Base-by-base conservation (phyloP, 306 rosid genomes). In the Rosa chinensis region DNA sequence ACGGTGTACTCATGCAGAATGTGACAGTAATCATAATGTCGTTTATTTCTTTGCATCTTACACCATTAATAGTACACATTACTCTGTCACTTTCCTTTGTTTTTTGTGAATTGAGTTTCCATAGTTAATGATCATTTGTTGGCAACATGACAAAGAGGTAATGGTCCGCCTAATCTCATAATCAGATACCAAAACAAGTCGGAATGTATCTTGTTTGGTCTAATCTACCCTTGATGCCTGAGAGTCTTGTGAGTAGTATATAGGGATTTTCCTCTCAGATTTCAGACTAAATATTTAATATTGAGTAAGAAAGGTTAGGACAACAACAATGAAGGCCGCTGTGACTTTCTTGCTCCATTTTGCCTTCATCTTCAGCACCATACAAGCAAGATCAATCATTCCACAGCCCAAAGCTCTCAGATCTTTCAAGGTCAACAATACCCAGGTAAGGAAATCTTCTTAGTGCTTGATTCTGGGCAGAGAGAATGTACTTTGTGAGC, bases 361-460 rank as follows among this genome's bases (percentile, higher is more conserved):
- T 4, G 58, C 64, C 75, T 21, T 85, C 79, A 7, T 87, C 75
- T 43, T 74, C 73, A 44, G 78, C 77, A 75, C 80, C 78, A 79
- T 87, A 10, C 80, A 58, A n/a, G 84, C 89, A 70, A 69, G 48
- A 1, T 83, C 88, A 48, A 18, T 68, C 64, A 20, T 77, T 20
- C 66, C 74, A 21, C 86, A 48, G 50, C 89, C 89, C 39, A 86
- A 83, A n/a, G 23, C 89, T 59, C 85, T 72, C 45, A 21, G 80
- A 62, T 87, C 87, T 78, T 86, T 83, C 81, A 81, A 75, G 69
- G 71, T 83, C 81, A 79, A 75, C 74, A 61, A 79, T n/a, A 79
- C 91, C 84, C 86, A 75, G 82, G 63, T 86, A 76, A 42, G 85
- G 39, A 55, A 21, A 8, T 68, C 39, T 8, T 9, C 68, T 21